Evolutionary conservation across 345 rosid species (phyloP), one percentile per base, ranked within the genome.

Genomic region (Heritiera fomes): DNA sequence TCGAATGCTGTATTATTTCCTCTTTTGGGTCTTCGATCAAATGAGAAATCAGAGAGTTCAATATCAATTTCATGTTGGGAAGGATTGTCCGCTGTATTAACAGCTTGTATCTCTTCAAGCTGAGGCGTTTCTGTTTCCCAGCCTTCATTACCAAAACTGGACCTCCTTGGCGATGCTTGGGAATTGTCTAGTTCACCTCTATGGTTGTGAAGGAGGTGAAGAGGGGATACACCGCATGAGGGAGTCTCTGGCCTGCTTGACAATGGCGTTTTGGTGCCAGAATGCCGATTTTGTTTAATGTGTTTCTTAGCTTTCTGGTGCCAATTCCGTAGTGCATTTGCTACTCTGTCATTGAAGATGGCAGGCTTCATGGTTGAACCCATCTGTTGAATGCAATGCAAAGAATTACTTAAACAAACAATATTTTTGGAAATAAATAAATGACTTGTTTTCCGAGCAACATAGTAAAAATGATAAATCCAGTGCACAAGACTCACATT

Each of bases 301-400:
- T 92, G 88, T 75, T 88, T 94, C 87, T 85, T 92, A 1, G 97
- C 97, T 3, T 87, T 62, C 46, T 86, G 92, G 79, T 90, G 97
- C 99, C 98, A 92, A 30, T 77, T 89, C 81, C 80, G 87, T 23
- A 93, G 85, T 0, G 97, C 97, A 1, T 79, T 23, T 40, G 93
- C 96, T 38, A 93, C 91, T 84, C 76, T 82, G n/a, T 92, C 97
- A 50, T 92, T 88, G 88, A 95, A 92, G 71, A 95, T 84, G n/a
- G 96, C 91, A 13, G 94, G 90, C 80, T 90, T 95, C 98, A 95
- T 91, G 78, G 81, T 90, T 1, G 98, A 88, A 15, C 99, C 99
- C 99, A 95, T 95, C 97, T 95, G 84, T 58, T 63, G 53, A 14
- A 63, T 5, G 20, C 43, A 63, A 63, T 32, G 45, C 4, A 1